Conservation (phyloP, 371 early-diverging fungal species). For the Mortierella polycephala region DNA sequence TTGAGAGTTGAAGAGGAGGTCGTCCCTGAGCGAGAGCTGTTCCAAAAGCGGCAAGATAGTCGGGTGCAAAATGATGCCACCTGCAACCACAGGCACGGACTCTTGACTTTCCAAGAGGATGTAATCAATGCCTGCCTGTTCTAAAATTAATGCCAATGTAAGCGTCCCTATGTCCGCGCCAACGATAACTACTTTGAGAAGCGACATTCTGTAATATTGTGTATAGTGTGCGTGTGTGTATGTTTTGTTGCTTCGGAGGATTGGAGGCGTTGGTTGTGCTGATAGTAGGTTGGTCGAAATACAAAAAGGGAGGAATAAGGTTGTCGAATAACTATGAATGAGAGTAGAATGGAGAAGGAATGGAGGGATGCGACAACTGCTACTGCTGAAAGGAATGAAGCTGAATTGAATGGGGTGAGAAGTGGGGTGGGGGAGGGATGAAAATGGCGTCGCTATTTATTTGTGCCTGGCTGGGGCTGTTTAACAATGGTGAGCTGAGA, state of each 20-base stretch:
- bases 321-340: not conserved
- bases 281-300: too few species aligned
- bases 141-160: conserved; percentile 35
- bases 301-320: not conserved
- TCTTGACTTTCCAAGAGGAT: conserved; percentile 30
- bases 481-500: too few species aligned
- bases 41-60: conserved; percentile 39
- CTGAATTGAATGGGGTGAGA: not conserved
- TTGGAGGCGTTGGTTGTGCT: not conserved
- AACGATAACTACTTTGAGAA: conserved; percentile 32
- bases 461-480: not conserved
- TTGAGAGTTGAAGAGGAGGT: conserved; percentile 44
- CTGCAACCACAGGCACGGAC: conserved; percentile 40
- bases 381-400: too few species aligned
- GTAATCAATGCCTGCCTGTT: conserved; percentile 46
- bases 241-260: not conserved
- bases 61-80: conserved; percentile 44
- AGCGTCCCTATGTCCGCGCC: conserved; percentile 44
- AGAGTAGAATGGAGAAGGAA: not conserved
- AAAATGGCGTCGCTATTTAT: not conserved
- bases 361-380: too few species aligned
- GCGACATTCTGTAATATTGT: conserved; percentile 4
- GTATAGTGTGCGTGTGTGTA: not conserved
- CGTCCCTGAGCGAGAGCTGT: conserved; percentile 38
- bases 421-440: not conserved